Percentiles rank a stretch among this genome's conserved stretches.
Evolutionary conservation across 75 land plant species (phyloP).

Genomic region (Picea glauca): DNA sequence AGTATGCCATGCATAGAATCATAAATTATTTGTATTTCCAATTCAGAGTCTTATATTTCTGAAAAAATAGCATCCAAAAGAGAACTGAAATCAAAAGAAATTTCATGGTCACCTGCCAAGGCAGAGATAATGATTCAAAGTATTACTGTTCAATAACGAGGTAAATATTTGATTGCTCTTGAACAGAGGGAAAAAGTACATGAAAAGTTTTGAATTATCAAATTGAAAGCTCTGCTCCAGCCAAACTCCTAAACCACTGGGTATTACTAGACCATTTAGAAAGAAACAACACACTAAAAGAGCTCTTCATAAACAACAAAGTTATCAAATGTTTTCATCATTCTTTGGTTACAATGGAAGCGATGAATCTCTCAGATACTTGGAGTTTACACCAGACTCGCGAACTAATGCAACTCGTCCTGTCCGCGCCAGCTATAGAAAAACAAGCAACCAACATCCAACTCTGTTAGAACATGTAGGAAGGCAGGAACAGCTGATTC

Average conservation of each 20-base stretch:
- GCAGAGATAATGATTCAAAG: no score
- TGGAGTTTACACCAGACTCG: conserved; percentile 62
- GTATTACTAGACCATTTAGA: not conserved
- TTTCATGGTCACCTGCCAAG: no score
- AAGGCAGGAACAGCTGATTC: not conserved
- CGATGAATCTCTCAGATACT: conserved; percentile 34
- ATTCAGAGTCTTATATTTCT: no score
- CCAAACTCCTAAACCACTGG: no score
- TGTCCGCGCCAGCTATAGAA: conserved; percentile 59
- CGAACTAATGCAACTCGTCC: conserved; percentile 69
- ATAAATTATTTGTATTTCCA: no score
- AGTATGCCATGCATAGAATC: no score
- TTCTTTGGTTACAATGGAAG: conserved; percentile 20
- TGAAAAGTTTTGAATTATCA: not conserved
- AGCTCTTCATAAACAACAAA: not conserved
- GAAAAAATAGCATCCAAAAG: no score
- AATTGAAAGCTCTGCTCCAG: not conserved
- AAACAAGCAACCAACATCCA: not conserved
- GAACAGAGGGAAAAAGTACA: not conserved
- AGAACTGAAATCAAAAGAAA: no score
- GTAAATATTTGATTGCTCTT: not conserved
- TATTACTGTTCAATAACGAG: no score
- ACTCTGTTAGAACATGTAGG: not conserved
- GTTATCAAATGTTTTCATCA: not conserved
- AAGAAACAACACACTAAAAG: no score